These are phyloP conservation scores for Mallotus repandus DNA, from an alignment of 441 rosid species.

Conservation along the genomic window DNA sequence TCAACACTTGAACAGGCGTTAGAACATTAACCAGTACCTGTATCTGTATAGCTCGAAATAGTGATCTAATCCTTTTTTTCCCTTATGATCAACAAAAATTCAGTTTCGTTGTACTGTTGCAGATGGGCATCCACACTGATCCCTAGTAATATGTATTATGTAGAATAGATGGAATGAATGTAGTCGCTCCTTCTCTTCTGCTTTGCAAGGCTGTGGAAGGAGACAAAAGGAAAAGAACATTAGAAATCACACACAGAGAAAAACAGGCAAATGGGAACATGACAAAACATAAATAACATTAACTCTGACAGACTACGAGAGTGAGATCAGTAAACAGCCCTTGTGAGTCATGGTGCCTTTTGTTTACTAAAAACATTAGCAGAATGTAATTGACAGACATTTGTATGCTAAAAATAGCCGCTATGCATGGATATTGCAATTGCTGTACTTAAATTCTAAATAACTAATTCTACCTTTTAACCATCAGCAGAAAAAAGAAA, in stretches of 20 bases:
- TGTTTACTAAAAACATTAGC: not conserved
- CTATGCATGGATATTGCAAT: not conserved
- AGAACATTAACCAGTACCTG: not conserved
- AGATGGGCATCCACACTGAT: conserved; percentile 10
- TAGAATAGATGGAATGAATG: not conserved
- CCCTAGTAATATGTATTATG: not conserved
- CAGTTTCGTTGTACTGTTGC: not conserved
- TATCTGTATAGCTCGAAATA: not conserved
- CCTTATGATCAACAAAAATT: not conserved
- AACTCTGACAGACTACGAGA: not conserved
- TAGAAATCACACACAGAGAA: too few species aligned
- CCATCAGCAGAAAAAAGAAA: not conserved
- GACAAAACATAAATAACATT: not conserved
- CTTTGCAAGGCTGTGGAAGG: conserved; percentile 59
- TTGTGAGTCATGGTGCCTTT: too few species aligned
- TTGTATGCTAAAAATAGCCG: too few species aligned
- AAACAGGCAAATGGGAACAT: not conserved
- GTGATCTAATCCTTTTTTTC: not conserved
- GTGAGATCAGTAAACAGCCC: not conserved
- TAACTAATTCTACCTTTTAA: not conserved
- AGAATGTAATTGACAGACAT: not conserved
- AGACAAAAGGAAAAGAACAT: not conserved
- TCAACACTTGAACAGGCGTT: conserved; percentile 2
- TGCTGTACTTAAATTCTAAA: not conserved
- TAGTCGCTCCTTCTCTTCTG: conserved; percentile 48